phyloP scores from a whole-genome alignment of 495 filamentous ascomycete species.

The Talaromyces nanjingensis region DNA sequence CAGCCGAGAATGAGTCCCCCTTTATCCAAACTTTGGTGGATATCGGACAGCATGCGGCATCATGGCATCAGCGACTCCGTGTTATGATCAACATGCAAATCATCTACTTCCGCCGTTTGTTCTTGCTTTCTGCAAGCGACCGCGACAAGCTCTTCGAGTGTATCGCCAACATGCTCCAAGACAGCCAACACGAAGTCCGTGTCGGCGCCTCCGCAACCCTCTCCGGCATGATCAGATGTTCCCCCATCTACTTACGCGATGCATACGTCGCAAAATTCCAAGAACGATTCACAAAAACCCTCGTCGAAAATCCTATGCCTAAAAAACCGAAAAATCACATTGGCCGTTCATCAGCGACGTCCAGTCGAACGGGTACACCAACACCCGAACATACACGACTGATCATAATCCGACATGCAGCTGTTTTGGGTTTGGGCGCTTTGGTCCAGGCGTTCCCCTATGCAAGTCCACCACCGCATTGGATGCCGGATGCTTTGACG shows the following conservation, averaged over 20 bases:
- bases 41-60: constrained; percentile 75
- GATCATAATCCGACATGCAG: constrained; percentile 77
- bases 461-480: constrained; percentile 78
- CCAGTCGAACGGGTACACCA: constrained; percentile 61
- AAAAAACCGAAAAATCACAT: constrained; percentile 51
- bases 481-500: constrained; percentile 91
- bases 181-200: constrained; percentile 88
- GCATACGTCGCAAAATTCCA: constrained; percentile 69
- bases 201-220: constrained; percentile 86
- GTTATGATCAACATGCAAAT: constrained; percentile 99
- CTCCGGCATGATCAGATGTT: constrained; percentile 97
- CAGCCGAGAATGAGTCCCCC: constrained; percentile 69
- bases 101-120: constrained; percentile 94
- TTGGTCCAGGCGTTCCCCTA: constrained; percentile 97
- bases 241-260: constrained; percentile 72
- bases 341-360: constrained; percentile 29
- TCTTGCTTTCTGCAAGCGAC: constrained; percentile 73
- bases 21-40: constrained; percentile 84
- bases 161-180: constrained; percentile 88
- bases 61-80: constrained; percentile 97
- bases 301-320: constrained; percentile 77
- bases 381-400: constrained; percentile 79
- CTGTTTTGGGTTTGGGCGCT: constrained; percentile 85
- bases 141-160: constrained; percentile 79
- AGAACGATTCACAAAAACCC: constrained; percentile 66